A percentile compares a stretch with the other conserved stretches of the same genome.
These are phyloP conservation scores for Benincasa hispida DNA, from an alignment of 306 rosid genomes.

Conservation along the genomic window DNA sequence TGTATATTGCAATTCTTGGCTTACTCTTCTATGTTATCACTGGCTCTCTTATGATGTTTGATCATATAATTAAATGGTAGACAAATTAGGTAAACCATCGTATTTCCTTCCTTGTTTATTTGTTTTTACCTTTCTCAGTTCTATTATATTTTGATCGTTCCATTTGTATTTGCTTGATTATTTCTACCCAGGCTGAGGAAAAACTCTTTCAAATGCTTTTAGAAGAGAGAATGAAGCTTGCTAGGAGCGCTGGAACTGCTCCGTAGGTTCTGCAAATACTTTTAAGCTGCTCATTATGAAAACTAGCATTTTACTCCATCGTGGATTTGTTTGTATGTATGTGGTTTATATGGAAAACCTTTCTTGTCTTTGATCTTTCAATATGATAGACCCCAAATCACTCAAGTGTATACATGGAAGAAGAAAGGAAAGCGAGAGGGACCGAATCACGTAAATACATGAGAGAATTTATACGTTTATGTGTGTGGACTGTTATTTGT, in stretches of 20 bases:
- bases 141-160: not conserved
- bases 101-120: not conserved
- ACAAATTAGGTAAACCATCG: not conserved
- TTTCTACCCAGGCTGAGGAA: constrained; percentile 41
- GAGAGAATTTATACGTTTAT: too few relatives aligned
- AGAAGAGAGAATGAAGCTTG: constrained; percentile 78
- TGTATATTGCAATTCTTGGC: not conserved
- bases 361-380: not conserved
- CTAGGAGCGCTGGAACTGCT: constrained; percentile 68
- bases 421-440: too few relatives aligned
- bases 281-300: not conserved
- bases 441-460: too few relatives aligned
- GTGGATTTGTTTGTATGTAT: not conserved
- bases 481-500: too few relatives aligned
- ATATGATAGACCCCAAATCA: too few relatives aligned
- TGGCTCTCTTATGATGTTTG: not conserved
- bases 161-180: not conserved
- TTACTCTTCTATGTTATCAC: not conserved
- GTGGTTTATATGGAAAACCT: not conserved
- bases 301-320: not conserved
- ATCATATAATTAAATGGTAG: not conserved
- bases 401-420: too few relatives aligned
- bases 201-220: constrained; percentile 58
- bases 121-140: not conserved
- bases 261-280: constrained; percentile 33